Base-by-base conservation (phyloP, 441 rosid species). In the Populus hybrid region DNA sequence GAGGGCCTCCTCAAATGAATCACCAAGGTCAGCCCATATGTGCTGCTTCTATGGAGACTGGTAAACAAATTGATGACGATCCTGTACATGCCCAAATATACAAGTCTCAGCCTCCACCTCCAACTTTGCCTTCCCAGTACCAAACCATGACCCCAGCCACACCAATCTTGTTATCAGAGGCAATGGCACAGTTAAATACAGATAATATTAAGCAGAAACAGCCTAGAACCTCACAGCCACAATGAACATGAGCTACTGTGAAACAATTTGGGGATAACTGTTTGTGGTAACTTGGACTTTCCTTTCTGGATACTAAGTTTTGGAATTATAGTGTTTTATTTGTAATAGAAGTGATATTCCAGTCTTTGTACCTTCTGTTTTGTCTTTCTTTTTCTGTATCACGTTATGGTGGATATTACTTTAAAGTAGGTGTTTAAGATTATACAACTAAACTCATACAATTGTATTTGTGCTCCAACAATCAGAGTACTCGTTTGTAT, bases 71-170 rank as follows among this genome's bases (percentile, higher is more conserved):
- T 71, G 90, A 87, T 29, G 94, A 90, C 10, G 93, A 91, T 33
- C 86, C 86, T 77, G 82, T 84, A 12, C 88, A 82, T 67, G 83
- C 86, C 74, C 95, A 85, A 78, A 88, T 94, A 77, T 92, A 92
- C 84, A 91, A 94, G 87, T 84, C 98, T 79, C 95, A 91, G 86
- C 98, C 97, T 65, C 95, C 90, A 0, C 86, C 88, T 59, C 94
- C 97, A 1, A 64, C 77, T 20, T 71, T 89, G 77, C 86, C 89
- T 72, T 78, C 90, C 77, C 91, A 88, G 35, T 83, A 83, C 68
- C 87, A 87, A 78, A 86, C 89, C 79, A 75, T 83, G 86, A 78
- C 86, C 31, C 77, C 83, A 28, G 86, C 86, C 50, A 68, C 90
- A 10, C 26, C 83, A 56, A 73, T 76, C 68, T 64, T 84, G 80